Conservation (phyloP, 169 alveolate genomes). For the Eimeria sp. region DNA sequence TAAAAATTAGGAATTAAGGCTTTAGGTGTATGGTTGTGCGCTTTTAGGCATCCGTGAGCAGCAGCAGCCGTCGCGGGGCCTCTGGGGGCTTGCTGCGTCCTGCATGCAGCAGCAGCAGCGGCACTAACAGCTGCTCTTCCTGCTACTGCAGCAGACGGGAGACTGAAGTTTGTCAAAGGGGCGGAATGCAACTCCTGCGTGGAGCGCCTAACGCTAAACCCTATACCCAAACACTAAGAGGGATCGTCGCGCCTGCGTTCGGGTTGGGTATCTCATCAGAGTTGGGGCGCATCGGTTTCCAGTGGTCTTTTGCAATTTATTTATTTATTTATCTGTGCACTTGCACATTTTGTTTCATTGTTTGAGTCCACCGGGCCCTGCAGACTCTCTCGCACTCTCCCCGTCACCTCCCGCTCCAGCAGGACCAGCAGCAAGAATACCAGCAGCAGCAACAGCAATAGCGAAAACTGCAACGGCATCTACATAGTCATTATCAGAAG, state of each 20-base stretch:
- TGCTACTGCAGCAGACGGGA: neutral
- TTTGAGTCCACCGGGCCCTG: neutral
- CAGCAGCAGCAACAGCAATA: conserved; percentile 19
- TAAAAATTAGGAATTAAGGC: neutral
- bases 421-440: no score
- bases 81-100: conserved; percentile 1
- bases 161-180: neutral
- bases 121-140: conserved; percentile 13
- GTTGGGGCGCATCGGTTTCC: neutral
- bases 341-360: neutral
- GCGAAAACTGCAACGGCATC: neutral
- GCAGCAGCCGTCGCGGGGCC: conserved; percentile 17
- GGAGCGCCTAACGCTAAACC: neutral
- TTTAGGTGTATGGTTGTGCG: neutral
- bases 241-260: neutral
- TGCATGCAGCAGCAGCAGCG: conserved; percentile 39
- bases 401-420: no score
- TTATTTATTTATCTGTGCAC: neutral
- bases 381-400: neutral
- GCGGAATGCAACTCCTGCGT: neutral
- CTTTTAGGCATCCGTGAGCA: neutral
- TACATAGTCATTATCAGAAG: neutral
- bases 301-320: neutral
- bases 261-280: neutral
- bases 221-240: conserved; percentile 12